phyloP scores from a whole-genome alignment of 106 monocot genomes.

The Dendrobium chrysotoxum region DNA sequence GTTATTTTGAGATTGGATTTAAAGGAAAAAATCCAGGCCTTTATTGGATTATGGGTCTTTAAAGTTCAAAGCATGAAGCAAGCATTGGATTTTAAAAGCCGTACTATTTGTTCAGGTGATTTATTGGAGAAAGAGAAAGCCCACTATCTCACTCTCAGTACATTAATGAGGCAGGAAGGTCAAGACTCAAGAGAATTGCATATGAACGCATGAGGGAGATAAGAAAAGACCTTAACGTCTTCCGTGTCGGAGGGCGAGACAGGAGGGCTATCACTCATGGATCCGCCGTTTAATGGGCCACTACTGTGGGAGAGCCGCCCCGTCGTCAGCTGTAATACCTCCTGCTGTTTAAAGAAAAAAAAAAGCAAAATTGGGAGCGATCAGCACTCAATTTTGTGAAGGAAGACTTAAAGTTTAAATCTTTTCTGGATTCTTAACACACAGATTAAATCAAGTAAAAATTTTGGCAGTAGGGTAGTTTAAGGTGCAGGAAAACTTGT shows the following conservation, averaged over 20 bases:
- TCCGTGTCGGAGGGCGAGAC: conserved; percentile 77
- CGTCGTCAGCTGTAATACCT: conserved; percentile 65
- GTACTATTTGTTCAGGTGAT: conserved; percentile 17
- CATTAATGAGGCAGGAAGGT: neutral
- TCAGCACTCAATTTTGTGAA: neutral
- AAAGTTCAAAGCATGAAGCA: neutral
- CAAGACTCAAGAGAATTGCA: neutral
- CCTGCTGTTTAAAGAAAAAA: conserved; percentile 32
- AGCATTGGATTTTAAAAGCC: neutral
- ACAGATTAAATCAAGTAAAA: no score
- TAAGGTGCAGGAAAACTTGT: neutral
- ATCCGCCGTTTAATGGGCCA: conserved; percentile 81
- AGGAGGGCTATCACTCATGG: conserved; percentile 84
- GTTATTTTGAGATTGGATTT: no score
- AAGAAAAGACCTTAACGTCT: conserved; percentile 41
- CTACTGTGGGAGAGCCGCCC: conserved; percentile 95
- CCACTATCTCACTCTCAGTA: conserved; percentile 3
- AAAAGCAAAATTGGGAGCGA: neutral
- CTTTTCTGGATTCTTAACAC: neutral
- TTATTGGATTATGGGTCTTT: neutral
- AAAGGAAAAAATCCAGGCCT: neutral
- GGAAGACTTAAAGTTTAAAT: neutral
- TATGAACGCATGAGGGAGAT: neutral
- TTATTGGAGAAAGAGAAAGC: conserved; percentile 54
- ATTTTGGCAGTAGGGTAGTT: no score